Evolutionary conservation across 2,329 filamentous ascomycete genomes (phyloP).

Genomic region (Neopestalotiopsis sp.): DNA sequence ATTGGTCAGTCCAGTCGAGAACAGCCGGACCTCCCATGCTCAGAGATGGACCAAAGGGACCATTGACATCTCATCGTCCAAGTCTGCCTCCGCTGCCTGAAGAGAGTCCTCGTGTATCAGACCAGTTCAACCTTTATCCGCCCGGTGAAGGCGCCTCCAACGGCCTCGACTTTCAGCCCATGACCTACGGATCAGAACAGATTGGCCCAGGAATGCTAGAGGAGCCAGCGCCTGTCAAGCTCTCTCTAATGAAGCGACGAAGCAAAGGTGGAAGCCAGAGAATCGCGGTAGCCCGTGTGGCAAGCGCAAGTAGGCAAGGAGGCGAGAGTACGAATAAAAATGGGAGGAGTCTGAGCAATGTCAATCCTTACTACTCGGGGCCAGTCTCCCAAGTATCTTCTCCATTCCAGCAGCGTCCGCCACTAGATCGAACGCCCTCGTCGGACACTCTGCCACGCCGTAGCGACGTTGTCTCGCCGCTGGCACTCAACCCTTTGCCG

Average conservation of each 20-base stretch:
- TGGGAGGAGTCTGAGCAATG: not conserved
- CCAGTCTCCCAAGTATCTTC: not conserved
- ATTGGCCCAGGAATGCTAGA: not conserved
- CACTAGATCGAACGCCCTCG: slow-evolving; percentile 1
- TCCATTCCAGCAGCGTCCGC: not conserved
- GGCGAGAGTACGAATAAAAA: not conserved
- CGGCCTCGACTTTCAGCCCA: slow-evolving; percentile 3
- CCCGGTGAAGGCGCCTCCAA: not conserved
- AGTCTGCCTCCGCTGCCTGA: slow-evolving; percentile 10
- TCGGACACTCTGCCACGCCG: slow-evolving; percentile 9
- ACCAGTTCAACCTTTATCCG: slow-evolving; percentile 7
- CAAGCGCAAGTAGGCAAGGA: not conserved
- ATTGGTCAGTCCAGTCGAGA: not conserved
- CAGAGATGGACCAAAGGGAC: not conserved
- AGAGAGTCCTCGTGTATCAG: slow-evolving; percentile 12
- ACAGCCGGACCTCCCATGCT: not conserved
- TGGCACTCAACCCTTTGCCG: slow-evolving; percentile 17
- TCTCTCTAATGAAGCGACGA: not conserved
- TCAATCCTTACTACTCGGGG: not conserved
- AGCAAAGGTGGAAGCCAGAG: slow-evolving; percentile 12
- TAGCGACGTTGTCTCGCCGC: not conserved
- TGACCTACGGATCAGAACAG: not conserved
- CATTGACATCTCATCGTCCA: not conserved
- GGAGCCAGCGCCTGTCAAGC: slow-evolving; percentile 5
- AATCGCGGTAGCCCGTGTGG: not conserved